Conservation (phyloP, 176 grass and related monocot genomes). For the Secale cereale region DNA sequence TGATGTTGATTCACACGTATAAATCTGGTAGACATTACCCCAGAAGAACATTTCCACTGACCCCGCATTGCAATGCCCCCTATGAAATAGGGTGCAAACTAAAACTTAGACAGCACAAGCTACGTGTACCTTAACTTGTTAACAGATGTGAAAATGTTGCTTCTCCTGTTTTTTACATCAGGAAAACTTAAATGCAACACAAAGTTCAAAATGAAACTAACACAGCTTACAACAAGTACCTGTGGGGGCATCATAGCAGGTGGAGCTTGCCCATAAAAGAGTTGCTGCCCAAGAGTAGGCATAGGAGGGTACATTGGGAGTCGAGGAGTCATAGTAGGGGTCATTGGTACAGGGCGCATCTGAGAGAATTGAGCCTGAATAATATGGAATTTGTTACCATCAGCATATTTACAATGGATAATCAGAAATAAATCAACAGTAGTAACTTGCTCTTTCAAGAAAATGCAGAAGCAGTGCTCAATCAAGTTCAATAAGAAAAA, state of each 20-base stretch:
- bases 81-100: neutral
- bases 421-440: neutral
- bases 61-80: neutral
- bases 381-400: conserved; percentile 10
- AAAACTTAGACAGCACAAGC: neutral
- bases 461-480: neutral
- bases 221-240: conserved; percentile 33
- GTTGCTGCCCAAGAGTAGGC: conserved; percentile 68
- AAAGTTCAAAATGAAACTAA: neutral
- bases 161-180: neutral
- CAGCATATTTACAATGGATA: neutral
- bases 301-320: conserved; percentile 81
- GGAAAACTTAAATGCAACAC: neutral
- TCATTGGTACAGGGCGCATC: conserved; percentile 70
- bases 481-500: neutral
- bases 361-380: conserved; percentile 84
- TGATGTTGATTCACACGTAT: neutral
- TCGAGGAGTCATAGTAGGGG: conserved; percentile 61
- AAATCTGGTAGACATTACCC: neutral
- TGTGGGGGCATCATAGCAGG: conserved; percentile 69
- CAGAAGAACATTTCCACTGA: neutral
- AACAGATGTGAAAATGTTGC: neutral
- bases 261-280: conserved; percentile 90
- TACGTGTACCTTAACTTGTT: neutral
- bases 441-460: neutral